Evolutionary conservation across 768 basidiomycete species (phyloP).

Genomic region (Saitozyma podzolica): DNA sequence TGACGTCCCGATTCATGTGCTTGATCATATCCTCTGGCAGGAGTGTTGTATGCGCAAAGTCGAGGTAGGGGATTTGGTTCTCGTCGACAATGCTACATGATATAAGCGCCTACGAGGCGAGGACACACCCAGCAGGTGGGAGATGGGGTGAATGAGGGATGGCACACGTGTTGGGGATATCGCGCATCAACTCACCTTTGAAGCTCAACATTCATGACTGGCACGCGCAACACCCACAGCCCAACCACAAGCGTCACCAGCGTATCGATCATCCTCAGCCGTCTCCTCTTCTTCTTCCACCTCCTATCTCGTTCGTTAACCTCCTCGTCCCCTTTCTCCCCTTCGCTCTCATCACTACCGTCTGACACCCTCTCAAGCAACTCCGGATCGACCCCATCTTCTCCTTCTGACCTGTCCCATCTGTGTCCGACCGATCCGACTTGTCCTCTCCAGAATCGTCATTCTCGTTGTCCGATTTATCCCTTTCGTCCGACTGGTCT

Average conservation of each 20-base stretch:
- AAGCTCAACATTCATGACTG: slow-evolving; percentile 73
- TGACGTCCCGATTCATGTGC: slow-evolving; percentile 72
- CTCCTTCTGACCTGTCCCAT: slow-evolving; percentile 4
- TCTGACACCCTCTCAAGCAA: slow-evolving; percentile 22
- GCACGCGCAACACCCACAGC: slow-evolving; percentile 77
- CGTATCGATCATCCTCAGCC: slow-evolving; percentile 56
- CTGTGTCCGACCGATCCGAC: slow-evolving; percentile 10
- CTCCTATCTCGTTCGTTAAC: background rate
- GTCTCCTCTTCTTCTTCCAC: slow-evolving; percentile 18
- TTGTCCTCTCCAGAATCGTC: background rate
- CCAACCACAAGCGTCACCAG: slow-evolving; percentile 72
- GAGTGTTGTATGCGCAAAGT: slow-evolving; percentile 59
- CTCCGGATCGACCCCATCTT: slow-evolving; percentile 15
- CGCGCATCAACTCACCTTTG: slow-evolving; percentile 59
- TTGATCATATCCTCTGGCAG: slow-evolving; percentile 64
- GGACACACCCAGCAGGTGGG: background rate
- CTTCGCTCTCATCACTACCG: slow-evolving; percentile 2
- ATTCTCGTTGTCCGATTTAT: slow-evolving; percentile 29
- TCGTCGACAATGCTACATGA: slow-evolving; percentile 66
- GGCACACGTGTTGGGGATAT: too few relatives aligned
- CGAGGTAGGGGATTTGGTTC: slow-evolving; percentile 78
- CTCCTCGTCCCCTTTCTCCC: slow-evolving; percentile 8
- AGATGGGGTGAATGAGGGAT: background rate
- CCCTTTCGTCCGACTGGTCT: slow-evolving; percentile 11
- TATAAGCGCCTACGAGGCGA: slow-evolving; percentile 1